Evolutionary conservation across 2,329 filamentous ascomycete genomes (phyloP).

Genomic region (Alternaria hordeiaustralica): DNA sequence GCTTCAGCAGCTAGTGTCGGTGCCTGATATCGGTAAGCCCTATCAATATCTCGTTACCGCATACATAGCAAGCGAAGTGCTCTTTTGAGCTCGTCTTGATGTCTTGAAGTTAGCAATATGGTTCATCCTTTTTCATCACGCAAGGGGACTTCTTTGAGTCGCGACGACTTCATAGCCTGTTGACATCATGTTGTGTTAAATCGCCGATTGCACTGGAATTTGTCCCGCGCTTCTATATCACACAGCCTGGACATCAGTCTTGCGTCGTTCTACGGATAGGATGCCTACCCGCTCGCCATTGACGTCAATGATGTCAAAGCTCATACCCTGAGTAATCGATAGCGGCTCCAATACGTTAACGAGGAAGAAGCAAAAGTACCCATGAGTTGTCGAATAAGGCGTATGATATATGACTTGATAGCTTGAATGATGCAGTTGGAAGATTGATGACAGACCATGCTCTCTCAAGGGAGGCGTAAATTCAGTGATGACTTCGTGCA

Average conservation of each 20-base stretch:
- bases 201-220: neutral
- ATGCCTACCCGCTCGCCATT: constrained; percentile 2
- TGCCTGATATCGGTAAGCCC: neutral
- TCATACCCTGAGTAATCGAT: neutral
- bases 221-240: neutral
- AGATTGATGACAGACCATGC: neutral
- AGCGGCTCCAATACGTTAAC: neutral
- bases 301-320: constrained; percentile 6
- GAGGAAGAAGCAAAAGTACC: neutral
- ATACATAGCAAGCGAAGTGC: neutral
- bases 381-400: neutral
- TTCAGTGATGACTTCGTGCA: neutral
- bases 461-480: neutral
- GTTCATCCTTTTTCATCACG: neutral
- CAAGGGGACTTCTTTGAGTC: neutral
- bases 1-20: neutral
- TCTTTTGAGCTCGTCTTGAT: neutral
- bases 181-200: neutral
- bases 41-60: neutral
- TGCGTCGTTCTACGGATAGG: constrained; percentile 1
- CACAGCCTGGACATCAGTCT: constrained; percentile 2
- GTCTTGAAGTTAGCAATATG: neutral
- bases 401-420: neutral
- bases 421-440: neutral
- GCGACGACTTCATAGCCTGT: neutral